phyloP scores from a whole-genome alignment of 225 moss, liverwort and hornwort genomes.

The Physcomitrellopsis africana region DNA sequence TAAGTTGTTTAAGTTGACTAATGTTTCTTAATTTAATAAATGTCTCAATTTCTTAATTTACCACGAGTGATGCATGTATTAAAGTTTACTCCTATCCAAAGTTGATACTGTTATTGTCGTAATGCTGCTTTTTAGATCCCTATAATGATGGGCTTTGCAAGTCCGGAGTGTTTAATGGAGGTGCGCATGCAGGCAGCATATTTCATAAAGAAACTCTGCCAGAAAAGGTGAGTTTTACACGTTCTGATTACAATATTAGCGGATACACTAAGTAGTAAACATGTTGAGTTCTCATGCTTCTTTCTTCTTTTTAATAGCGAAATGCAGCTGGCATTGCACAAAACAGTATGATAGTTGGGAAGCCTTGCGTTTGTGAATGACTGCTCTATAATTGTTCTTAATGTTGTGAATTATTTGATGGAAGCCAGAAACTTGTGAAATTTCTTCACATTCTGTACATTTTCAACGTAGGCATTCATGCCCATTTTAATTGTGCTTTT shows the following conservation, averaged over 20 bases:
- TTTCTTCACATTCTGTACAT: neutral
- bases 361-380: neutral
- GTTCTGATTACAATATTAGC: neutral
- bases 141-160: slow-evolving; percentile 68
- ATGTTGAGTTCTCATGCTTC: slow-evolving; percentile 14
- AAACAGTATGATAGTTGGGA: neutral
- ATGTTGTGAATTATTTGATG: neutral
- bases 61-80: neutral
- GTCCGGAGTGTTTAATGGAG: slow-evolving; percentile 56
- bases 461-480: neutral
- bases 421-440: slow-evolving; percentile 11
- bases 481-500: slow-evolving; percentile 14
- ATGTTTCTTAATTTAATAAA: neutral
- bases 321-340: neutral
- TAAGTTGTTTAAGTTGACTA: neutral
- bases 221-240: slow-evolving; percentile 45
- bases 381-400: slow-evolving; percentile 2
- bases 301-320: neutral
- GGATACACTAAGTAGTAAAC: slow-evolving; percentile 4
- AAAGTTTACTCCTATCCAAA: slow-evolving; percentile 2
- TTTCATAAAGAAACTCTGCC: slow-evolving; percentile 76
- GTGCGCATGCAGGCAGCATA: slow-evolving; percentile 77
- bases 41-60: neutral
- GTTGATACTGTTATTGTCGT: slow-evolving; percentile 1
- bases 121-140: slow-evolving; percentile 56